Conservation (phyloP, 2,329 filamentous ascomycete genomes). For the Fusarium sp. region DNA sequence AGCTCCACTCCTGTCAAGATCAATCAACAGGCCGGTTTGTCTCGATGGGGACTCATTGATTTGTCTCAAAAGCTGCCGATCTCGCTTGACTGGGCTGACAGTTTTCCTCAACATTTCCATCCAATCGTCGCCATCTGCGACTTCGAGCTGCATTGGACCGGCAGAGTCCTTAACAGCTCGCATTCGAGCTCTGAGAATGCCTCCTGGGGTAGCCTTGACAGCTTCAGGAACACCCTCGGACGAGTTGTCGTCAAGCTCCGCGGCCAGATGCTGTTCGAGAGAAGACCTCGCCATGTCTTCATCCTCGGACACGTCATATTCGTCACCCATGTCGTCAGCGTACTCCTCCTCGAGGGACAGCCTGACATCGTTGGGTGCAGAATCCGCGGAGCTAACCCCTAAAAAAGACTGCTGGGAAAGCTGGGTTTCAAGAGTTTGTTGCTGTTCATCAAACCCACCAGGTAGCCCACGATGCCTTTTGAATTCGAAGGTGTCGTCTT, state of each 20-base stretch:
- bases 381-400: constrained; percentile 90
- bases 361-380: constrained; percentile 70
- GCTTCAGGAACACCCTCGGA: constrained; percentile 62
- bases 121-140: constrained; percentile 84
- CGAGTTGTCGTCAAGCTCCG: constrained; percentile 74
- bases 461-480: constrained; percentile 69
- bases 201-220: constrained; percentile 64
- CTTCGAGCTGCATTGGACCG: constrained; percentile 68
- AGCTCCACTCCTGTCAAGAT: constrained; percentile 54
- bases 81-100: constrained; percentile 91
- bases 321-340: constrained; percentile 69
- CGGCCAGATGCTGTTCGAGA: constrained; percentile 77
- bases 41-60: constrained; percentile 65
- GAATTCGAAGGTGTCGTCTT: constrained; percentile 70
- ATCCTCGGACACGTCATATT: constrained; percentile 79
- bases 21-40: constrained; percentile 42
- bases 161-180: constrained; percentile 70
- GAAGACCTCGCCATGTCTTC: constrained; percentile 84
- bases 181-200: constrained; percentile 71
- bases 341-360: constrained; percentile 70
- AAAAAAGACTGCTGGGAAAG: constrained; percentile 84
- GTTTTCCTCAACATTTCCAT: constrained; percentile 93
- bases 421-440: constrained; percentile 66
- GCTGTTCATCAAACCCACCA: constrained; percentile 80
- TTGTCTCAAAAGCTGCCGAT: constrained; percentile 76